Conservation (phyloP, 768 basidiomycete genomes). For the Hericium rajendrae region DNA sequence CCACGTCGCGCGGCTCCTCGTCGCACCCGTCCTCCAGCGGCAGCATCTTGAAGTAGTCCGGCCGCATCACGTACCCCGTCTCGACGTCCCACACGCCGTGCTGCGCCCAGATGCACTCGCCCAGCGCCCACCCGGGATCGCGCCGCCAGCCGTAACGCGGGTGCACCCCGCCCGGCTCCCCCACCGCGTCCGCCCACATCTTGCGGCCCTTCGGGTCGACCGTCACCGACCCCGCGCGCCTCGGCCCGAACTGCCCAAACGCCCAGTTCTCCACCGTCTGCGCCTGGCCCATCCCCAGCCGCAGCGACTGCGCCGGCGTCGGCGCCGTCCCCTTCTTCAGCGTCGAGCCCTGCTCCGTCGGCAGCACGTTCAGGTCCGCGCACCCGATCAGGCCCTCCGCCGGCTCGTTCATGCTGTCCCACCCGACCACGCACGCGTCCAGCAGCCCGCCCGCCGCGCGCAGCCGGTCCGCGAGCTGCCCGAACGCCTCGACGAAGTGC, state of each 20-base stretch:
- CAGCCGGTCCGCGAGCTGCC: slow-evolving; percentile 66
- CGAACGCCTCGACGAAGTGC: slow-evolving; percentile 71
- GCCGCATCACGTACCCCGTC: slow-evolving; percentile 52
- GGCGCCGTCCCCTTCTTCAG: slow-evolving; percentile 85
- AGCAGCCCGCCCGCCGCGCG: slow-evolving; percentile 63
- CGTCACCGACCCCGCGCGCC: slow-evolving; percentile 59
- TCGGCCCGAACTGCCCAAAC: slow-evolving; percentile 74
- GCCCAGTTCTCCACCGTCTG: slow-evolving; percentile 77
- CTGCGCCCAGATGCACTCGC: slow-evolving; percentile 77
- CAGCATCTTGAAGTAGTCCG: slow-evolving; percentile 63
- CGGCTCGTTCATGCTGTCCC: slow-evolving; percentile 97
- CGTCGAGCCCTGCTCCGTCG: slow-evolving; percentile 56
- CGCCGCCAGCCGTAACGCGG: slow-evolving; percentile 80
- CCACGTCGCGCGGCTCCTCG: slow-evolving; percentile 31
- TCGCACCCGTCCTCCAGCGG: slow-evolving; percentile 22
- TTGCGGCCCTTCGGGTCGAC: slow-evolving; percentile 78
- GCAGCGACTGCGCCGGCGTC: slow-evolving; percentile 73
- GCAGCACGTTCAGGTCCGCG: slow-evolving; percentile 55
- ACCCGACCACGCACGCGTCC: slow-evolving; percentile 87
- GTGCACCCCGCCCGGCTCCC: slow-evolving; percentile 43
- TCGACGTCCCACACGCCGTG: slow-evolving; percentile 85
- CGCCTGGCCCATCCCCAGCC: slow-evolving; percentile 80
- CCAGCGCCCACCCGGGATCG: slow-evolving; percentile 53
- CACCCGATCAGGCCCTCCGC: slow-evolving; percentile 74
- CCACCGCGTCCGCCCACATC: slow-evolving; percentile 65